A percentile compares a stretch with the other conserved stretches of the same genome.
These are phyloP conservation scores for Hypoxylon sp. DNA, from an alignment of 2,329 filamentous ascomycete species.

Conservation along the genomic window DNA sequence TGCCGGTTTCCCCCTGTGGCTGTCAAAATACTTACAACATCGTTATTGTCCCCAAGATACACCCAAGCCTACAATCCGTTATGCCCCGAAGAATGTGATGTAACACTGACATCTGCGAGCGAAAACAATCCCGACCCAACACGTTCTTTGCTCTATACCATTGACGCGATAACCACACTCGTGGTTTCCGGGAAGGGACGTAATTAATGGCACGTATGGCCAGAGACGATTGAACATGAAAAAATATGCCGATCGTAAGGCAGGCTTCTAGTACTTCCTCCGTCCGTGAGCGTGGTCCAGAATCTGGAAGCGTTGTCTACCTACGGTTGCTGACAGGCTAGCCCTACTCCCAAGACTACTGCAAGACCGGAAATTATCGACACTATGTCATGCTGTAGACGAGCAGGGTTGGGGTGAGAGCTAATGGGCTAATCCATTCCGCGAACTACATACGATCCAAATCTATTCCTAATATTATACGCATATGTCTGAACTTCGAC, in stretches of 20 bases:
- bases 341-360: slow-evolving; percentile 25
- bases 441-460: slow-evolving; percentile 24
- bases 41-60: slow-evolving; percentile 9
- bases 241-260: slow-evolving; percentile 25
- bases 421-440: slow-evolving; percentile 17
- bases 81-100: slow-evolving; percentile 22
- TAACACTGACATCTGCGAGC: slow-evolving; percentile 10
- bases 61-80: slow-evolving; percentile 12
- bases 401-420: slow-evolving; percentile 18
- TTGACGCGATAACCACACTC: background rate
- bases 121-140: slow-evolving; percentile 19
- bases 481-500: slow-evolving; percentile 18
- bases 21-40: background rate
- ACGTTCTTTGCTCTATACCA: slow-evolving; percentile 6
- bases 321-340: slow-evolving; percentile 37
- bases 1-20: background rate
- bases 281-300: background rate
- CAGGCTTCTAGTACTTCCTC: slow-evolving; percentile 4
- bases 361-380: slow-evolving; percentile 22
- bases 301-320: slow-evolving; percentile 16
- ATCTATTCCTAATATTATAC: slow-evolving; percentile 19
- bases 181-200: background rate
- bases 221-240: slow-evolving; percentile 7
- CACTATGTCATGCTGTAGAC: slow-evolving; percentile 27
- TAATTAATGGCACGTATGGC: slow-evolving; percentile 4